These are phyloP conservation scores for Arctium lappa DNA, from an alignment of 129 eudicot species.

Conservation along the genomic window DNA sequence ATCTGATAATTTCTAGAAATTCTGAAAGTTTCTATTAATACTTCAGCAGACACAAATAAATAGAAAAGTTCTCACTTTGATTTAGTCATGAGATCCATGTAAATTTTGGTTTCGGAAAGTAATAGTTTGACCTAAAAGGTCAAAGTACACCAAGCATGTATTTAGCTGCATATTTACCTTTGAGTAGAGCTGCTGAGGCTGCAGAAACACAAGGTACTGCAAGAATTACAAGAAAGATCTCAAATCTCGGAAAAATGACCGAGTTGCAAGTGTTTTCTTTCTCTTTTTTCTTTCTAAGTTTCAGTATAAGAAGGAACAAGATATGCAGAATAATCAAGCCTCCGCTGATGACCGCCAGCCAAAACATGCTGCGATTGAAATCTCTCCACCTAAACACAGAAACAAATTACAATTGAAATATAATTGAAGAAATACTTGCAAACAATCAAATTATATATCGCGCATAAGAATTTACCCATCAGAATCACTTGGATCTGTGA, in stretches of 20 bases:
- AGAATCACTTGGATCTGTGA: conserved; percentile 47
- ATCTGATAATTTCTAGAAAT: background rate
- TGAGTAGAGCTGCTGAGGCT: conserved; percentile 67
- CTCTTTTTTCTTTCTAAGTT: conserved; percentile 45
- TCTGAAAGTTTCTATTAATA: background rate
- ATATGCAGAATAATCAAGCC: conserved; percentile 63
- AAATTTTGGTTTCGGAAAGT: background rate
- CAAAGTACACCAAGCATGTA: background rate
- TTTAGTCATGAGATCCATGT: background rate
- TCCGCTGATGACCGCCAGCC: conserved; percentile 73
- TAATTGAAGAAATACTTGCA: background rate
- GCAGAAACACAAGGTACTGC: conserved; percentile 87
- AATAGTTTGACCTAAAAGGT: conserved; percentile 20
- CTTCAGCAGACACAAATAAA: background rate
- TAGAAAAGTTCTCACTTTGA: background rate
- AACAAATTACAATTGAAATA: background rate
- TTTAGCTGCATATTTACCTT: conserved; percentile 42
- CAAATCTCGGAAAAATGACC: conserved; percentile 76
- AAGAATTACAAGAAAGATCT: conserved; percentile 72
- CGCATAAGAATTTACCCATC: conserved; percentile 46
- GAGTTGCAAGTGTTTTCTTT: conserved; percentile 55
- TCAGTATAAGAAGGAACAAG: conserved; percentile 50
- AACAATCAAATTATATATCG: background rate
- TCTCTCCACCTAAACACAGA: conserved; percentile 70
- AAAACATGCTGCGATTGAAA: conserved; percentile 80